Base-by-base conservation (phyloP, 352 stramenopile species). In the Globisporangium yorkense region DNA sequence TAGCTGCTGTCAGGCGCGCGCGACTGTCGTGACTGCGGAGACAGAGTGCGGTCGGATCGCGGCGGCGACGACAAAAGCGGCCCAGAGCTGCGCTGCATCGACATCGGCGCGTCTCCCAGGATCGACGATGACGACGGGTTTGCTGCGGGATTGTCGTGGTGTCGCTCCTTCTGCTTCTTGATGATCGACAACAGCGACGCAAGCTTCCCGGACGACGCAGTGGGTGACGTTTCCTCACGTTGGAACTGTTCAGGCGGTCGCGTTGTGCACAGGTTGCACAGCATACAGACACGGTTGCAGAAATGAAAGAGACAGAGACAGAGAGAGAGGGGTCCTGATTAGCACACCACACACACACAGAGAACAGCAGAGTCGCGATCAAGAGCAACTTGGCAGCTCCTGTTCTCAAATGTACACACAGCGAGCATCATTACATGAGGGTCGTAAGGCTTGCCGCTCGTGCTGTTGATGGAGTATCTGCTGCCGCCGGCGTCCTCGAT, bases 111-210 rank as follows among this genome's bases (percentile, higher is more conserved):
- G 21, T 65, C 55, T 2, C 54, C 44, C 35, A 54, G 16, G 27
- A 62, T 54, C 47, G 56, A 47, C 10, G 27, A 13, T 37, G 44
- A 18, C 20, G 20, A 15, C 20, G 24, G 27, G 35, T 21, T 54
- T 24, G 15, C n/a, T 10, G 57, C 27, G 3, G 56, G 24, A 40
- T 68, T 24, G 51, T 64, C 58, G 29, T 79, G 62, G 18, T 74
- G 68, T 37, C 76, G 59, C 40, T 85, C 80, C 45, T 91, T 91
- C 53, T 88, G 82, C 50, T 91, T 86, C 68, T 93, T 93, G 62
- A 93, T 78, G 41, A 92, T 89, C 10, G 80, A 90, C 37, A 94
- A 55, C 45, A 94, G 62, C 39, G 82, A 92, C 8, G 84, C 80
- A 29, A 94, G 59, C 27, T 88, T 87, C 39, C 77, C 77, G 7